Evolutionary conservation across 148 eudicot species (phyloP).

Genomic region (Fagopyrum homotropicum): DNA sequence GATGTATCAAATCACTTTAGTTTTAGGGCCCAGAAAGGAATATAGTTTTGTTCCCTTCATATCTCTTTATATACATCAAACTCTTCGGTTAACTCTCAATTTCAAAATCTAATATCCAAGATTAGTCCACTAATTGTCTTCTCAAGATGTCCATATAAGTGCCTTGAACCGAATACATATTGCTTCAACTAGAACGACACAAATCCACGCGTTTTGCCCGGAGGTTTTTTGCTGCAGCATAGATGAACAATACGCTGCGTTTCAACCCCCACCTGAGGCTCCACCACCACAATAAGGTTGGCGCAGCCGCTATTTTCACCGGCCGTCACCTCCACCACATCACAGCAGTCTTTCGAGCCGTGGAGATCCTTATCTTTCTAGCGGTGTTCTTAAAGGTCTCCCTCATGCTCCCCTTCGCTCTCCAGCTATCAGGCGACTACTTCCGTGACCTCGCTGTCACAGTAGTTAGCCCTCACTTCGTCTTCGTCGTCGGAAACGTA

Average conservation of each 20-base stretch:
- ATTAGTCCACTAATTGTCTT: background rate
- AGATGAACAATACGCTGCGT: conserved; percentile 13
- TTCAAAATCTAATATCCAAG: background rate
- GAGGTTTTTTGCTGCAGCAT: background rate
- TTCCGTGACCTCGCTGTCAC: conserved; percentile 25
- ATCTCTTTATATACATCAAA: background rate
- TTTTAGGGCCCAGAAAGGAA: background rate
- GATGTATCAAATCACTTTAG: background rate
- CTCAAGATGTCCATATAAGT: conserved; percentile 2
- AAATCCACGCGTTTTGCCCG: background rate
- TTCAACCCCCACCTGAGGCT: background rate
- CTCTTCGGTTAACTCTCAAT: background rate
- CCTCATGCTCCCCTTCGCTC: conserved; percentile 30
- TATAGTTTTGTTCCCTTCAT: conserved; percentile 5
- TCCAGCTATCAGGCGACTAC: conserved; percentile 40
- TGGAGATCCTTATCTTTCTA: conserved; percentile 50
- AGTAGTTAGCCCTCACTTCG: conserved; percentile 51
- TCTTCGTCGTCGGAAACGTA: conserved; percentile 65
- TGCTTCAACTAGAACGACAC: background rate
- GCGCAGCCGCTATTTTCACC: conserved; percentile 1
- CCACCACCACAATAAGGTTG: conserved; percentile 1
- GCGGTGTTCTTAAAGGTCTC: conserved; percentile 43
- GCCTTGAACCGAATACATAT: background rate
- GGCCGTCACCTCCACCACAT: conserved; percentile 32
- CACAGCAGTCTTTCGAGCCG: conserved; percentile 48